Conservation (phyloP, 2,329 filamentous ascomycete genomes). For the Cladorrhinum sp. region DNA sequence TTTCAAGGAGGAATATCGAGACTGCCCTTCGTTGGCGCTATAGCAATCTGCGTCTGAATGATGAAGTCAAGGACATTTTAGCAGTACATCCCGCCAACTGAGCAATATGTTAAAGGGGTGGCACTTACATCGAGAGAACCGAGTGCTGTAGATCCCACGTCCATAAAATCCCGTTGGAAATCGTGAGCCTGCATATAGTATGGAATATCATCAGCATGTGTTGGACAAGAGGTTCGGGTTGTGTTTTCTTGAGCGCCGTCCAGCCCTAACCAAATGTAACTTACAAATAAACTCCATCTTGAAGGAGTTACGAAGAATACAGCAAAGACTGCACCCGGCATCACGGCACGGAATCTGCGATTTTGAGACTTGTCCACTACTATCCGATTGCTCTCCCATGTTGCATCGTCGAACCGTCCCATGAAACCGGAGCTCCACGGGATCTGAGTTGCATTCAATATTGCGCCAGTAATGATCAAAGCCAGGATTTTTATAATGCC, state of each 20-base stretch:
- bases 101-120: no score
- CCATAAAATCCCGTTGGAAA: not conserved
- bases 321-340: not conserved
- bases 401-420: not conserved
- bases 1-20: not conserved
- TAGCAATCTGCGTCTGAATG: not conserved
- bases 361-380: not conserved
- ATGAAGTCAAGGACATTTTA: no score
- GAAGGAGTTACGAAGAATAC: not conserved
- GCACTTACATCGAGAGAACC: not conserved
- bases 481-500: no score
- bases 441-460: no score
- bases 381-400: not conserved
- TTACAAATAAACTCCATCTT: not conserved
- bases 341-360: not conserved
- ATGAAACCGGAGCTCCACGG: not conserved
- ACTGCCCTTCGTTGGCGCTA: not conserved
- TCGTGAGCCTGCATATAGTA: not conserved
- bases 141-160: not conserved
- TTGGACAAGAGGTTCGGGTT: no score
- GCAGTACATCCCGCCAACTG: no score
- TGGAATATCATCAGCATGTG: no score
- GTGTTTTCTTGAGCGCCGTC: no score
- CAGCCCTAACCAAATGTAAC: no score
- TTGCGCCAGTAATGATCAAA: no score